Base-by-base conservation (phyloP, 805 yeast genomes). In the Candida koratica region DNA sequence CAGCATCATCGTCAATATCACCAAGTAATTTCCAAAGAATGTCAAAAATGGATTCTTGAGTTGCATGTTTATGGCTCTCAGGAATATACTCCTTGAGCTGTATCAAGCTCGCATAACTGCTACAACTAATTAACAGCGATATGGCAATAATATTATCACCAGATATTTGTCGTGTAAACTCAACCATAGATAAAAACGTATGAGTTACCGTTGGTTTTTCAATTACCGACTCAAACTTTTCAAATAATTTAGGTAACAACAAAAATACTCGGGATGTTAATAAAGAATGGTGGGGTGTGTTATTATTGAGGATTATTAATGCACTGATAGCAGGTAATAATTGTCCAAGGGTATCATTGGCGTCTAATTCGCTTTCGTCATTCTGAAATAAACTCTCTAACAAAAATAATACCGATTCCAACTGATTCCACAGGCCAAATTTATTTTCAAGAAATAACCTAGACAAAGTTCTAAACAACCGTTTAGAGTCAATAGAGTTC, bases 1-100 rank as follows among this genome's bases (percentile, higher is more conserved):
- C 77, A 0, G 95, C 74, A 49, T 89, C 97, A 30, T 86, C 96
- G 29, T 79, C 84, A 0, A 93, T 74, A 1, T 76, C 81, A 1
- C 69, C 73, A 3, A 72, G 51, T 7, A 90, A 55, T 2, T 69
- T 54, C 3, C 55, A 49, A 8, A 79, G 67, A 0, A 75, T 43
- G 1, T 49, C 45, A 44, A 67, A 52, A n/a, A 65, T 49, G 7
- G 58, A 54, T 1, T 59, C 47, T 48, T 73, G 72, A 4, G 51
- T 32, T 1, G 46, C 43, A 12, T 43, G 34, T 14, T 42, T 46
- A 3, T 41, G 34, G 3, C 32, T 17, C 2, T 12, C 29, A 14
- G 37, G 43, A 12, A 48, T 37, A 6, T 36, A 15, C 3, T 37
- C 28, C 6, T 37, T 34, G 5, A 57, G 39, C 6, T 46, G 42